These are phyloP conservation scores for Lojkania enalia DNA, from an alignment of 2,329 filamentous ascomycete species.

Conservation along the genomic window DNA sequence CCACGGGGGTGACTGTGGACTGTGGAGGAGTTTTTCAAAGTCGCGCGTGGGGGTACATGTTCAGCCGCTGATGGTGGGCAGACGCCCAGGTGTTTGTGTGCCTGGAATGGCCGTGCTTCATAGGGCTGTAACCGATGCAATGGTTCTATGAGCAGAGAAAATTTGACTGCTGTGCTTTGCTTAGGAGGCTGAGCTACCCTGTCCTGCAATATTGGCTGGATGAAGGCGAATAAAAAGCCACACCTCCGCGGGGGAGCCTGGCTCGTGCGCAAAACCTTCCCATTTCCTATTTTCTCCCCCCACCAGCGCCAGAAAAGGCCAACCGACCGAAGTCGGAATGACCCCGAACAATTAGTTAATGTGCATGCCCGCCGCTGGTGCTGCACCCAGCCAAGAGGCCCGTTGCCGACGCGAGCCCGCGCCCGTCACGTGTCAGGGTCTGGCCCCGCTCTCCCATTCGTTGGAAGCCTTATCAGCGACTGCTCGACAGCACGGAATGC, in stretches of 20 bases:
- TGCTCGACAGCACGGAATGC: constrained; percentile 36
- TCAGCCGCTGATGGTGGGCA: constrained; percentile 11
- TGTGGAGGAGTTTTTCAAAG: constrained; percentile 14
- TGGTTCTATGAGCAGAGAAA: constrained; percentile 3
- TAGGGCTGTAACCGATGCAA: constrained; percentile 6
- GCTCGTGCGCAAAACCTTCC: constrained; percentile 9
- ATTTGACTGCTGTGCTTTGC: constrained; percentile 2
- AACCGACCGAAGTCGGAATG: constrained; percentile 29
- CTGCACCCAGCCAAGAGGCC: neutral
- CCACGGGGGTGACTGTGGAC: neutral
- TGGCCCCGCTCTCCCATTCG: constrained; percentile 28
- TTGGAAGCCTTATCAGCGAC: constrained; percentile 37
- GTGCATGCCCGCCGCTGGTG: neutral
- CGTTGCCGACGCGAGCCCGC: neutral
- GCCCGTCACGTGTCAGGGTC: constrained; percentile 12
- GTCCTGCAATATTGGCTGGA: neutral
- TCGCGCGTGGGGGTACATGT: constrained; percentile 24
- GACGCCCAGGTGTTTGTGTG: constrained; percentile 12
- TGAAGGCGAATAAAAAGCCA: neutral
- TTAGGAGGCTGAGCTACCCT: neutral
- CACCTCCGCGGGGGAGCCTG: constrained; percentile 11
- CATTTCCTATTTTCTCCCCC: no score
- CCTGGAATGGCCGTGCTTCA: constrained; percentile 14
- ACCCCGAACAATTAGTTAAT: constrained; percentile 27
- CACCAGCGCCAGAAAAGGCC: constrained; percentile 12